These are phyloP conservation scores for Cutaneotrichosporon dermatis DNA, from an alignment of 1,284 basidiomycete genomes.

Conservation along the genomic window DNA sequence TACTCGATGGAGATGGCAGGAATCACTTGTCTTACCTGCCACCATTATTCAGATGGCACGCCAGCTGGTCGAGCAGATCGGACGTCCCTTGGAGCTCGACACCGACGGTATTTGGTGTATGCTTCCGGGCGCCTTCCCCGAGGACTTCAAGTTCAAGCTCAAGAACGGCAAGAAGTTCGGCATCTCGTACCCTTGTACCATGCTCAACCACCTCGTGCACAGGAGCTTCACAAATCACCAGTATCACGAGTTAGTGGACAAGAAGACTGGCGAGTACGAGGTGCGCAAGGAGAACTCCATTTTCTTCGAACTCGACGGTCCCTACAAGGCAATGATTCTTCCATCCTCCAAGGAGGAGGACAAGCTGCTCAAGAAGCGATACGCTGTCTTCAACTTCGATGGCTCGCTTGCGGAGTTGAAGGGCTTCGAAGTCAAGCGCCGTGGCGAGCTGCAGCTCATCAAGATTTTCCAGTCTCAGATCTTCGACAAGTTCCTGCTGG, in stretches of 20 bases:
- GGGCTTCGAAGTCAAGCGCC: conserved; percentile 97
- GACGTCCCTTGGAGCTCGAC: conserved; percentile 93
- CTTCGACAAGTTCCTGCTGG: conserved; percentile 95
- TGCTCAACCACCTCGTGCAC: conserved; percentile 98
- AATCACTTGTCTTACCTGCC: conserved; percentile 95
- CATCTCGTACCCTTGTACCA: conserved; percentile 98
- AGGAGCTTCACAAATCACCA: conserved; percentile 96
- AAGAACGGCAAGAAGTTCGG: conserved; percentile 78
- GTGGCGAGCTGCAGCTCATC: conserved; percentile 97
- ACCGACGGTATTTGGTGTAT: conserved; percentile 99
- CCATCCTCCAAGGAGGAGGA: conserved; percentile 99
- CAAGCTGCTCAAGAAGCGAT: conserved; percentile 97
- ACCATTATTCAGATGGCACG: conserved; percentile 99
- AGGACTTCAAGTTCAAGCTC: conserved; percentile 95
- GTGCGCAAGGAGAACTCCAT: conserved; percentile 98
- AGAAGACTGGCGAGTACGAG: conserved; percentile 74
- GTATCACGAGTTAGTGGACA: conserved; percentile 83
- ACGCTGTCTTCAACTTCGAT: conserved; percentile 99
- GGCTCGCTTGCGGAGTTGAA: conserved; percentile 95
- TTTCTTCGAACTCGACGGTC: conserved; percentile 98
- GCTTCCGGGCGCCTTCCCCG: conserved; percentile 96
- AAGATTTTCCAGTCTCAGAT: conserved; percentile 99
- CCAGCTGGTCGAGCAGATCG: conserved; percentile 93
- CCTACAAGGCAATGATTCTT: conserved; percentile 98
- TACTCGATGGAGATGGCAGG: conserved; percentile 99